Evolutionary conservation across 805 yeast genomes (phyloP), one percentile per base, ranked within the genome.

Genomic region (Yamadazyma nakazawae): DNA sequence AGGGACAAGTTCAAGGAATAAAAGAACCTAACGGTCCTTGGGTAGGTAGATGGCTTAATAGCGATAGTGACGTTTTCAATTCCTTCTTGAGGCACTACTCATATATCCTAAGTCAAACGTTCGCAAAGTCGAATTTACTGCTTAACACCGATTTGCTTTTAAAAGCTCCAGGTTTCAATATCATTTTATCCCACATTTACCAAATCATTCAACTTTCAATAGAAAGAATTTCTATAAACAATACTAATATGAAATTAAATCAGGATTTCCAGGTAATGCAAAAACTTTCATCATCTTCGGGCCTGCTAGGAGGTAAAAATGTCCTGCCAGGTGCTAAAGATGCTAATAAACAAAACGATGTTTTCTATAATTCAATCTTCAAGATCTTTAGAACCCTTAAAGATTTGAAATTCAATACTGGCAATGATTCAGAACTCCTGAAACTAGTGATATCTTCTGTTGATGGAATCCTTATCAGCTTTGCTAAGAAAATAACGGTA

Each of bases 11-110:
- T 2, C 49, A 54, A 28, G 82, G 84, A 7, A 78, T 81, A 39
- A 57, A 69, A 12, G 82, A 82, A 49, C 81, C 86, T 8, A 75
- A 67, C 48, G 87, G 85, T 5, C 56, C 70, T 21, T 82, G 88
- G 88, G 83, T 80, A 9, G 66, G 74, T 47, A 67, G 81, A 53
- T 83, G 88, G 88, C 70, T 75, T 45, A 66, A 73, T 42, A 64
- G 75, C 47, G 85, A 80, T 50, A 68, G 80, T 45, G 83, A 80
- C 54, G 64, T 82, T 2, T 82, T 82, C 61, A 72, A 75, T 49
- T 78, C 86, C 1, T 83, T 83, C 51, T 65, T 82, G 41, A 75
- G 84, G 49, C 87, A 83, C 58, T 82, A 80, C 55, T 58, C 80
- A 14, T 57, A 52, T 16, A 56, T 76, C 6, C 37, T 59, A 5